Conservation (phyloP, 2,329 filamentous ascomycete species). For the Metarhizium guizhouense region DNA sequence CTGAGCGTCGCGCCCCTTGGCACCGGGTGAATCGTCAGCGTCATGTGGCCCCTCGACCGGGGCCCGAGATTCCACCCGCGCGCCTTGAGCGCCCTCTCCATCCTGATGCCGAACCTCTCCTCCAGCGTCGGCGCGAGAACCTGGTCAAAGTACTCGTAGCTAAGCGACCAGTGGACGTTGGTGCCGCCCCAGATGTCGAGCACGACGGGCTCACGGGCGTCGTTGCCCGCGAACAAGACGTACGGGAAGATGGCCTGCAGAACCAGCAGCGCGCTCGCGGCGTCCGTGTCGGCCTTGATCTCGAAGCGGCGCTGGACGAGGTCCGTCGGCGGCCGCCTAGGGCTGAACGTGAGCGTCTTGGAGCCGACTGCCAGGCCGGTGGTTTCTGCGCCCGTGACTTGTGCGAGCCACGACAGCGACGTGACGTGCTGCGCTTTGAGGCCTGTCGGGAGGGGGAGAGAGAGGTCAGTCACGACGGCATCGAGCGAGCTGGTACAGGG, state of each 20-base stretch:
- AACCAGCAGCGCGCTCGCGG: conserved; percentile 47
- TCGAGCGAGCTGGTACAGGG: neutral
- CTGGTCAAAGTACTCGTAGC: conserved; percentile 55
- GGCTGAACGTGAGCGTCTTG: conserved; percentile 38
- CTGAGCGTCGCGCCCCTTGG: conserved; percentile 25
- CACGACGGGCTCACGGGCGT: conserved; percentile 32
- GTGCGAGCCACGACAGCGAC: conserved; percentile 43
- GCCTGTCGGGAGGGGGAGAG: conserved; percentile 25
- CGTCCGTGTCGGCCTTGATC: conserved; percentile 39
- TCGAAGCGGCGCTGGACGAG: conserved; percentile 34
- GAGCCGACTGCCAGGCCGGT: conserved; percentile 43
- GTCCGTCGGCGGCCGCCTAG: conserved; percentile 27
- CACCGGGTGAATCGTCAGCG: conserved; percentile 30
- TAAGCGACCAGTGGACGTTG: conserved; percentile 47
- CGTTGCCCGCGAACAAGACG: conserved; percentile 43
- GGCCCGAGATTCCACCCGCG: conserved; percentile 45
- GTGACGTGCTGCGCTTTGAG: conserved; percentile 53
- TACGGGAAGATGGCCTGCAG: conserved; percentile 54
- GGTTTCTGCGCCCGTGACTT: conserved; percentile 40
- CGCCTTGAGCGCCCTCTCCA: conserved; percentile 33
- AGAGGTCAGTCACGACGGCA: neutral
- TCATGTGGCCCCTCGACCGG: conserved; percentile 30
- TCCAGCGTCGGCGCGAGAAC: conserved; percentile 47
- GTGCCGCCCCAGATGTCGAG: conserved; percentile 49
- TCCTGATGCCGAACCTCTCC: conserved; percentile 36